Conservation (phyloP, 2,329 filamentous ascomycete species). For the Trichoderma aggressivum region DNA sequence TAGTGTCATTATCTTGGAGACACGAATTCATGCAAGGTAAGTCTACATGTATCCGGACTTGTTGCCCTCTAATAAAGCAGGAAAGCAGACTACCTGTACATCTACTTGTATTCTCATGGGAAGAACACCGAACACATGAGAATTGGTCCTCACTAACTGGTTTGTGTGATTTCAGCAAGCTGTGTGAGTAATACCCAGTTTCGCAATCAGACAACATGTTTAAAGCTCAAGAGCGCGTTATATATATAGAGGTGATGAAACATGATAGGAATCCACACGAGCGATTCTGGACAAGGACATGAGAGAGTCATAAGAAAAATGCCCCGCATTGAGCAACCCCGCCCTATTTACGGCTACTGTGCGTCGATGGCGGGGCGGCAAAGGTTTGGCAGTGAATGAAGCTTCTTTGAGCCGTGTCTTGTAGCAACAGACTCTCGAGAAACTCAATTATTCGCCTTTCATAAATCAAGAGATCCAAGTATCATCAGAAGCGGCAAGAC, state of each 20-base stretch:
- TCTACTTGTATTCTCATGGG: neutral
- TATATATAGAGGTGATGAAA: neutral
- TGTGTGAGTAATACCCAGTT: neutral
- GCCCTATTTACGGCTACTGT: neutral
- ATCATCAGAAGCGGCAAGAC: neutral
- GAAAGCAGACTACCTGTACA: neutral
- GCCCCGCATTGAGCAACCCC: neutral
- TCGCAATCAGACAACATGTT: neutral
- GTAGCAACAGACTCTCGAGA: neutral
- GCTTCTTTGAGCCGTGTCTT: neutral
- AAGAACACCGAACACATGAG: neutral
- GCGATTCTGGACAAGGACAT: neutral
- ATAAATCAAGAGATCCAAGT: neutral
- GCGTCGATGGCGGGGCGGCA: neutral
- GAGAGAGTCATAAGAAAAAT: neutral
- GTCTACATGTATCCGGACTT: neutral
- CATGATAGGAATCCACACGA: neutral
- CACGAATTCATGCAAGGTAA: neutral
- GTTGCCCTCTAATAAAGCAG: neutral
- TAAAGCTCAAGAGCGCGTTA: neutral
- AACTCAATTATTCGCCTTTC: neutral
- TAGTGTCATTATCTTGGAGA: neutral
- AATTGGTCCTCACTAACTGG: neutral
- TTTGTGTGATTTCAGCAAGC: neutral
- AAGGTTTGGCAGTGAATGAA: neutral